Conservation (phyloP, 768 basidiomycete species). For the Mycena kentingensis region DNA sequence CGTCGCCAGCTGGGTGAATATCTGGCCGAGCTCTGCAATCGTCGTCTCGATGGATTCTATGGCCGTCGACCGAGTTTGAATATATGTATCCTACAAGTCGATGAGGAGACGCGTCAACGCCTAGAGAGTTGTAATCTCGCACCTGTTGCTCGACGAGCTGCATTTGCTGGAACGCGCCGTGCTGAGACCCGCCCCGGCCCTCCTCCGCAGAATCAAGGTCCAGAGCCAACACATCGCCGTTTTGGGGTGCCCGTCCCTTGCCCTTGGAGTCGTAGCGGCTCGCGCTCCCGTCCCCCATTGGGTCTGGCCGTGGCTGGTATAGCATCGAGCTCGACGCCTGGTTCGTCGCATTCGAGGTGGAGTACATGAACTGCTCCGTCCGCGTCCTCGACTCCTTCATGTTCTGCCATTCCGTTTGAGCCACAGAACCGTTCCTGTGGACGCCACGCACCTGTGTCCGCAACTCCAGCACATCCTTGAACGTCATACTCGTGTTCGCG, state of each 20-base stretch:
- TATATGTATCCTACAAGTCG: slow-evolving; percentile 96
- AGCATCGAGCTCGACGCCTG: slow-evolving; percentile 82
- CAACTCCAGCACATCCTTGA: slow-evolving; percentile 97
- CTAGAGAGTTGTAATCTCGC: too few relatives aligned
- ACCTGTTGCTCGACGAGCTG: slow-evolving; percentile 96
- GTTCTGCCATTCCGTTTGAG: slow-evolving; percentile 62
- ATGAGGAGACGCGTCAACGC: too few relatives aligned
- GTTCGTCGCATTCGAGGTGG: slow-evolving; percentile 75
- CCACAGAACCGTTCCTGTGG: neutral
- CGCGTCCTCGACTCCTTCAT: slow-evolving; percentile 99
- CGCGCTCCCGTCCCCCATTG: slow-evolving; percentile 76
- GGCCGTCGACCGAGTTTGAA: slow-evolving; percentile 92
- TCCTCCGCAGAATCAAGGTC: slow-evolving; percentile 86
- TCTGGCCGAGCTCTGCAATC: slow-evolving; percentile 97
- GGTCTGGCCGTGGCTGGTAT: slow-evolving; percentile 69
- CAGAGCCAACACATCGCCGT: slow-evolving; percentile 85
- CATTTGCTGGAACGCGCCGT: slow-evolving; percentile 89
- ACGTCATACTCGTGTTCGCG: slow-evolving; percentile 94
- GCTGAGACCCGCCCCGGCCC: slow-evolving; percentile 49
- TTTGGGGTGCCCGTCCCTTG: slow-evolving; percentile 65
- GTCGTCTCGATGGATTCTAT: slow-evolving; percentile 99
- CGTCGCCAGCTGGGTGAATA: slow-evolving; percentile 92
- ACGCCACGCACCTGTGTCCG: slow-evolving; percentile 79
- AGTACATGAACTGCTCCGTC: slow-evolving; percentile 97
- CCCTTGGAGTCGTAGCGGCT: slow-evolving; percentile 67